Percentiles rank a stretch among this genome's conserved stretches.
Evolutionary conservation across 1,139 yeast genomes (phyloP).

Genomic region (Geotrichum candidum): DNA sequence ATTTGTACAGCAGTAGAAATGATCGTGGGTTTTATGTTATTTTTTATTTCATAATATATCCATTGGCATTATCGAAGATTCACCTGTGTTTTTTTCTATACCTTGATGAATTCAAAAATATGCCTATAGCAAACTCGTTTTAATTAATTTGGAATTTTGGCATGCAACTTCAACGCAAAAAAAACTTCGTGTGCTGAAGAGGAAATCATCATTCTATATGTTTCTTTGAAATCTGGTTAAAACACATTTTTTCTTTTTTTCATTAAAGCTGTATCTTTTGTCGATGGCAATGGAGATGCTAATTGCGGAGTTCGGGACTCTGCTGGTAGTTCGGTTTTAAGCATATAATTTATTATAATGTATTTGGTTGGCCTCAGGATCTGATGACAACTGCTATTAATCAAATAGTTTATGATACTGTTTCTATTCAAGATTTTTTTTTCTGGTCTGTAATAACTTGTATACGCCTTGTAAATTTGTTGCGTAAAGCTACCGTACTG

Average conservation of each 20-base stretch:
- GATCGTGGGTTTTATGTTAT: background rate
- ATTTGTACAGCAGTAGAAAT: background rate
- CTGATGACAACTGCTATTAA: too few species aligned
- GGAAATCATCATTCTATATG: background rate
- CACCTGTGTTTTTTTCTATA: constrained; percentile 3
- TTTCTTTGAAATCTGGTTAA: constrained; percentile 1
- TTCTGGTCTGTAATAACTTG: too few species aligned
- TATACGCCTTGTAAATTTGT: too few species aligned
- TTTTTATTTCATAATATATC: background rate
- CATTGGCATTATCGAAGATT: constrained; percentile 14
- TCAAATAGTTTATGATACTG: too few species aligned
- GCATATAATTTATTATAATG: background rate
- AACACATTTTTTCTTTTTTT: background rate
- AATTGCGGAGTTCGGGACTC: background rate
- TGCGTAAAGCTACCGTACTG: too few species aligned
- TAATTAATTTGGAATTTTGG: background rate
- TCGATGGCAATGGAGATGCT: background rate
- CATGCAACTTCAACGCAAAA: constrained; percentile 12
- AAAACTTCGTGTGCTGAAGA: constrained; percentile 2
- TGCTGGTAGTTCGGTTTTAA: background rate
- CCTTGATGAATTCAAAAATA: constrained; percentile 15
- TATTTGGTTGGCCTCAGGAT: background rate
- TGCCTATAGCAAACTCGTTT: constrained; percentile 7
- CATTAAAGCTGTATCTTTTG: background rate
- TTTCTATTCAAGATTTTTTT: too few species aligned